These are phyloP conservation scores for Omphalotus guepiniiformis DNA, from an alignment of 768 basidiomycete genomes.

Conservation along the genomic window DNA sequence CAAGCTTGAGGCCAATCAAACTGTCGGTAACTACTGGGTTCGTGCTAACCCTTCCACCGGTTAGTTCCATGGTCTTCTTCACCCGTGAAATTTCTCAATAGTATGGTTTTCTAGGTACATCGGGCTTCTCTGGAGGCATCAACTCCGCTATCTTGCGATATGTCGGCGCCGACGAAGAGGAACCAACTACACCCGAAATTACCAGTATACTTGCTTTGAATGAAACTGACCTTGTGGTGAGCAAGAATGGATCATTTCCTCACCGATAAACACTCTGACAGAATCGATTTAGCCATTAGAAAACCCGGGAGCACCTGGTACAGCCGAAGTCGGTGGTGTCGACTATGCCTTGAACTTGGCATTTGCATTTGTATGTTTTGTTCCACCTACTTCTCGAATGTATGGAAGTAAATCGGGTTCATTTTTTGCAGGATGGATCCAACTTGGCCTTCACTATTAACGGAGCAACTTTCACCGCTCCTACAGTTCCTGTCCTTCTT, in stretches of 20 bases:
- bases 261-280: background rate
- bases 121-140: slow-evolving; percentile 24
- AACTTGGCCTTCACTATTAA: slow-evolving; percentile 29
- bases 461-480: slow-evolving; percentile 27
- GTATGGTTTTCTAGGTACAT: no score
- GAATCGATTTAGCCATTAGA: slow-evolving; percentile 13
- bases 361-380: slow-evolving; percentile 13
- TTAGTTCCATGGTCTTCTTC: no score
- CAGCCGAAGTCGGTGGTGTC: slow-evolving; percentile 25
- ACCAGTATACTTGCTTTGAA: slow-evolving; percentile 21
- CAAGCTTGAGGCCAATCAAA: slow-evolving; percentile 32
- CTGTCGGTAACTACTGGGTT: slow-evolving; percentile 48
- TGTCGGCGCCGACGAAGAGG: slow-evolving; percentile 25
- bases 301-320: slow-evolving; percentile 25
- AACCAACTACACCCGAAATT: slow-evolving; percentile 21
- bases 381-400: background rate
- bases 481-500: slow-evolving; percentile 48
- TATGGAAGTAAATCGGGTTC: no score
- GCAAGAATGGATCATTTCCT: background rate
- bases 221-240: slow-evolving; percentile 22
- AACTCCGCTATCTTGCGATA: slow-evolving; percentile 40
- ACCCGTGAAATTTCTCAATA: no score
- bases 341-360: slow-evolving; percentile 21
- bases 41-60: slow-evolving; percentile 31
- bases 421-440: no score